phyloP scores from a whole-genome alignment of 2,329 filamentous ascomycete species.

The Rutstroemia sp. region DNA sequence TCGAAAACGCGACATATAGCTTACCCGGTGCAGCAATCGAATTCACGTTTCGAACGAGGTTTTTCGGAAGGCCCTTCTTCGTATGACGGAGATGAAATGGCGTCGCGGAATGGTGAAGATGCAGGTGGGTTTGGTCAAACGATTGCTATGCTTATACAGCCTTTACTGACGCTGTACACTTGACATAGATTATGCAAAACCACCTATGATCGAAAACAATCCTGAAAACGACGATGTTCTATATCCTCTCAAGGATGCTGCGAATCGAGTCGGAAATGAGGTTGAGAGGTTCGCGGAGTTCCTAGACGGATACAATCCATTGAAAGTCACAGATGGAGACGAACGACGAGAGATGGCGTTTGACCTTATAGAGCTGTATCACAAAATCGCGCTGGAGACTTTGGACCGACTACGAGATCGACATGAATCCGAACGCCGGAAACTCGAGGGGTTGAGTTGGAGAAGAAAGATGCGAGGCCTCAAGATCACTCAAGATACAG shows the following conservation, averaged over 20 bases:
- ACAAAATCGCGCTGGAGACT: constrained; percentile 45
- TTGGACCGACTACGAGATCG: constrained; percentile 37
- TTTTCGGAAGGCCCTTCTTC: constrained; percentile 27
- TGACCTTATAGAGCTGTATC: constrained; percentile 59
- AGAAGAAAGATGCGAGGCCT: constrained; percentile 32
- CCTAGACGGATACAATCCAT: constrained; percentile 66
- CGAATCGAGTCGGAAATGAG: constrained; percentile 66
- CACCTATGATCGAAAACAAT: constrained; percentile 25
- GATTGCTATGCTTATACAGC: background rate
- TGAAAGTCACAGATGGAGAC: constrained; percentile 36
- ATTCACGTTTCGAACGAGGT: constrained; percentile 25
- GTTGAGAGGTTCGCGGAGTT: constrained; percentile 81
- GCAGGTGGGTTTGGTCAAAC: constrained; percentile 19
- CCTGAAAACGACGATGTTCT: constrained; percentile 41
- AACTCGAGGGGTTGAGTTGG: constrained; percentile 22
- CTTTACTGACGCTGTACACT: background rate
- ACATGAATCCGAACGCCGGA: constrained; percentile 24
- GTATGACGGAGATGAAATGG: constrained; percentile 30
- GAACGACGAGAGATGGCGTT: constrained; percentile 61
- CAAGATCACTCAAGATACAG: constrained; percentile 23
- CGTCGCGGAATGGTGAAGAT: constrained; percentile 26
- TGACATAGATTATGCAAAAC: constrained; percentile 17
- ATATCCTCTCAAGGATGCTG: constrained; percentile 55
- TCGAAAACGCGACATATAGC: background rate
- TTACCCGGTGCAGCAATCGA: constrained; percentile 13